Evolutionary conservation across 2,329 filamentous ascomycete genomes (phyloP), one percentile per base, ranked within the genome.

Genomic region (Chrysoporthe austroafricana): DNA sequence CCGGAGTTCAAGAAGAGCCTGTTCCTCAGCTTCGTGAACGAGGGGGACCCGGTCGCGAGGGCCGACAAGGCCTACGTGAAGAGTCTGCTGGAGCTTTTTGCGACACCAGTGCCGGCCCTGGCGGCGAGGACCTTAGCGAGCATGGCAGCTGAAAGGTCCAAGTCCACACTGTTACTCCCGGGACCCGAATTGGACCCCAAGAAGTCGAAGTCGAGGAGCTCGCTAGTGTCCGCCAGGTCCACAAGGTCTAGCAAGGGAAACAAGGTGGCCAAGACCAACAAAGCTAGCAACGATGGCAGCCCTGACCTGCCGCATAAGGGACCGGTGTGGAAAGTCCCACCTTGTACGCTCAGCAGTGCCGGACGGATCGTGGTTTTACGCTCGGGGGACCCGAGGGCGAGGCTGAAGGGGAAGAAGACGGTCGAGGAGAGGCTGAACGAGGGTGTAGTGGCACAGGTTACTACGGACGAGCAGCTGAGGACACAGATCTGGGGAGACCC

Each of bases 21-120:
- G 4, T 97, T 97, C 76, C 84, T 93, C 63, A 88, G 86, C 54
- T 93, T 97, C 75, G 83, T 94, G 73, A 97, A 97, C 74, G 93
- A 97, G 76, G 93, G 93, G 3, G 94, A 97, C 71, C 92, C 92
- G 0, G 91, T 97, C 0, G 84, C 87, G 0, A 82, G 93, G 39
- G 92, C 92, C 0, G 93, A 96, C 74, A 91, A 88, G 77, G 85
- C 87, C 0, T 95, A 96, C 73, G 83, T 96, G 18, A 86, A 85
- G 70, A 91, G 88, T 44, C 81, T 96, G 11, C 78, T 96, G 0
- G 89, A 91, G 68, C 82, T 96, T 0, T 90, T 93, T 66, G 85
- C 88, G 1, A 83, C 85, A 0, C 87, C 91, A 0, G 78, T 84
- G 1, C 88, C 90, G 1, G 74, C 68, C 4, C 61, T 71, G 36